Conservation (phyloP, 441 rosid genomes). For the Gossypium aridum region DNA sequence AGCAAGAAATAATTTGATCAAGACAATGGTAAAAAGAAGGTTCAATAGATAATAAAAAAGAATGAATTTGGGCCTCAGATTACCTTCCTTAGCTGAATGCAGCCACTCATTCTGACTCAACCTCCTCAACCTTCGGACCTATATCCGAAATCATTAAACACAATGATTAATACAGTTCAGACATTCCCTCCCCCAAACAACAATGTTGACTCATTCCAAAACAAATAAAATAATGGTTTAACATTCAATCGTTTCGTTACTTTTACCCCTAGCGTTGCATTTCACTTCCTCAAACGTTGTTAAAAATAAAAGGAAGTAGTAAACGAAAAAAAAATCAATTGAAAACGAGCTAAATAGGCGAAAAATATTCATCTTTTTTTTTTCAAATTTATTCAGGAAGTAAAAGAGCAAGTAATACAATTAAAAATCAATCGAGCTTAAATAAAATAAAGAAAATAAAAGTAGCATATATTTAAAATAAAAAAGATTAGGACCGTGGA, state of each 20-base stretch:
- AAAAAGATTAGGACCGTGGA: constrained; percentile 49
- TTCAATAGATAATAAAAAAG: not conserved
- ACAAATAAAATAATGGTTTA: not conserved
- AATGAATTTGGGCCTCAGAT: not conserved
- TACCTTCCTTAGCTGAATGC: constrained; percentile 11
- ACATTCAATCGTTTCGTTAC: not conserved
- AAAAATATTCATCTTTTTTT: not conserved
- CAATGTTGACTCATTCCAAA: not conserved
- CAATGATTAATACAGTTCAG: not conserved
- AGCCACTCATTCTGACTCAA: constrained; percentile 29
- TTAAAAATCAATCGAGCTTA: not conserved
- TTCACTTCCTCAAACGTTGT: not conserved
- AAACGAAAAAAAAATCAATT: not conserved
- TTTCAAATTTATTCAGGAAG: not conserved
- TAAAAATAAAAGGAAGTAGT: not conserved
- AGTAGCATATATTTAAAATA: not conserved
- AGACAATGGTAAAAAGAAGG: not conserved
- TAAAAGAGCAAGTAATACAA: not conserved
- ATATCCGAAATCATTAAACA: constrained; percentile 3
- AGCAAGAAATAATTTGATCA: not conserved
- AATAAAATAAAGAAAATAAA: not conserved
- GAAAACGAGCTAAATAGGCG: too few relatives aligned
- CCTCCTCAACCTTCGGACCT: constrained; percentile 42
- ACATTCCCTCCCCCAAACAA: not conserved
- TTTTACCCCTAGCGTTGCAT: not conserved